phyloP scores from a whole-genome alignment of 2,329 filamentous ascomycete species.

The Lachnellula cervina region DNA sequence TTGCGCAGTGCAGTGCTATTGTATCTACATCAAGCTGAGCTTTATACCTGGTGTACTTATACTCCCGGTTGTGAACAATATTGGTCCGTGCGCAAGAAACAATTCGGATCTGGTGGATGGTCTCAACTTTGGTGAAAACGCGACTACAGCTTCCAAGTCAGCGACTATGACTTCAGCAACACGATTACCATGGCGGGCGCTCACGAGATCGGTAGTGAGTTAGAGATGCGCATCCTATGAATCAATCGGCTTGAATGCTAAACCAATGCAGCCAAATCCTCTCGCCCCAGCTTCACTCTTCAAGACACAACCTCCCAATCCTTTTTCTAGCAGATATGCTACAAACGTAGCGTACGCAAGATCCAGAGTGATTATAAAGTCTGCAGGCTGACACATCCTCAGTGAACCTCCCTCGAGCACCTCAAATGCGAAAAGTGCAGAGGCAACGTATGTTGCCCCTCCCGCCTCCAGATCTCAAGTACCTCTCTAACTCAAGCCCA shows the following conservation, averaged over 20 bases:
- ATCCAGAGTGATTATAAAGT: background rate
- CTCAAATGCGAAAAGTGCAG: background rate
- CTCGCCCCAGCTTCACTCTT: constrained; percentile 6
- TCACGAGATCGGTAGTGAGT: constrained; percentile 17
- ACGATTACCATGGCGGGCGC: constrained; percentile 23
- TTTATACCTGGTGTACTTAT: background rate
- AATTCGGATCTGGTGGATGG: background rate
- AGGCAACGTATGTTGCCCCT: constrained; percentile 2
- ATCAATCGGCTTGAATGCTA: background rate
- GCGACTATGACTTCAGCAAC: constrained; percentile 1
- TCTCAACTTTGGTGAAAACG: background rate
- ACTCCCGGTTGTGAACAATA: background rate
- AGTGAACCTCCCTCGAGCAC: background rate
- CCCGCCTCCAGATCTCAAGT: background rate
- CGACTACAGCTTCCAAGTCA: background rate
- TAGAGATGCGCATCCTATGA: background rate
- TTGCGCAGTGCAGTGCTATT: background rate
- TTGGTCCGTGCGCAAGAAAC: background rate
- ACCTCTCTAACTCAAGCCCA: background rate
- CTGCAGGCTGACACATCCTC: background rate
- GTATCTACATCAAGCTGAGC: background rate
- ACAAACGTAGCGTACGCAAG: constrained; percentile 8
- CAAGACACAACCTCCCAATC: constrained; percentile 1
- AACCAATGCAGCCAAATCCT: constrained; percentile 16
- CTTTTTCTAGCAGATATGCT: constrained; percentile 5